Evolutionary conservation across 2,329 filamentous ascomycete species (phyloP).

Genomic region (Colletotrichum somersetense): DNA sequence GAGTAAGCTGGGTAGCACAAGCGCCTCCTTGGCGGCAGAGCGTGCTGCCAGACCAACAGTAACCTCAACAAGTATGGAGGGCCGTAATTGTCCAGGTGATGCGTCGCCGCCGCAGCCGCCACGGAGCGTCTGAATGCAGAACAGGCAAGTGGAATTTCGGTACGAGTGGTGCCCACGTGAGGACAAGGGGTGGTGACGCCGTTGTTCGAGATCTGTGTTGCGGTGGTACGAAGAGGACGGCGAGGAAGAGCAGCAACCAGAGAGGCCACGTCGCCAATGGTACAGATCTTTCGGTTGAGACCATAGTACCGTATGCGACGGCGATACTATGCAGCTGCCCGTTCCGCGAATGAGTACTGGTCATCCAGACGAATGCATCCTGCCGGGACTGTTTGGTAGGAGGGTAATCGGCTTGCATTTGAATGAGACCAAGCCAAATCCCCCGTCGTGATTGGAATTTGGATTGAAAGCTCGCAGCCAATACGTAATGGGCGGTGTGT

Average conservation of each 20-base stretch:
- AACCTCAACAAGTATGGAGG: background rate
- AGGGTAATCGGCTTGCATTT: too few species aligned
- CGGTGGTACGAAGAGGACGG: background rate
- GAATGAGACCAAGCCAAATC: background rate
- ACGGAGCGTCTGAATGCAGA: background rate
- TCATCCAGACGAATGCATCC: background rate
- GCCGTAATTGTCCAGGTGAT: background rate
- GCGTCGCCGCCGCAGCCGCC: background rate
- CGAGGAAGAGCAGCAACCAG: background rate
- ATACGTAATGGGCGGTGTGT: background rate
- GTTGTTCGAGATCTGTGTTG: conserved; percentile 22
- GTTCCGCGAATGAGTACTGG: background rate
- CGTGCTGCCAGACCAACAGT: background rate
- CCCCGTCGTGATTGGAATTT: background rate
- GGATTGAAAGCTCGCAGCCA: background rate
- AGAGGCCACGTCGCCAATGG: conserved; percentile 1
- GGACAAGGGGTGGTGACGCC: conserved; percentile 18
- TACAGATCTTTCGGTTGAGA: background rate
- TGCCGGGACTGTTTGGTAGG: background rate
- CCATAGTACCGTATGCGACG: background rate
- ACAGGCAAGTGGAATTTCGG: background rate
- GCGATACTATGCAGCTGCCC: background rate
- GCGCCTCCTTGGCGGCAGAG: background rate
- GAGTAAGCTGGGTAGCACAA: background rate
- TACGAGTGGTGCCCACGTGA: conserved; percentile 7